Percentiles rank a stretch among this genome's conserved stretches.
Conservation (phyloP, 2,329 filamentous ascomycete genomes). For the Curvularia sp. region DNA sequence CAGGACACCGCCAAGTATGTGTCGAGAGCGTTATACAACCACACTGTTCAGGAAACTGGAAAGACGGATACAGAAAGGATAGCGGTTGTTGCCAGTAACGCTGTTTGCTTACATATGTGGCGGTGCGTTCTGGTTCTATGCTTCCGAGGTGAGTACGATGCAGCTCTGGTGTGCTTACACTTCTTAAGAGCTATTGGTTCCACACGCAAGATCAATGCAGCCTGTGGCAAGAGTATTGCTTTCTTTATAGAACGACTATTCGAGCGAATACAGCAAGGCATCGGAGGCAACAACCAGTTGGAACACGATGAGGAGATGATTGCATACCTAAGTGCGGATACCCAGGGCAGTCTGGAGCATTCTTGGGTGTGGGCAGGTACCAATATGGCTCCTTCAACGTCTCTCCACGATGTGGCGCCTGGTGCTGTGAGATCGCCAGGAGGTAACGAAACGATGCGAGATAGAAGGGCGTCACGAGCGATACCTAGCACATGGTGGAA, state of each 20-base stretch:
- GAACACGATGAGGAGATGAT: constrained; percentile 85
- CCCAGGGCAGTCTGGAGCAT: constrained; percentile 78
- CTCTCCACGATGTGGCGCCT: constrained; percentile 15
- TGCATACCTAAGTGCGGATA: constrained; percentile 83
- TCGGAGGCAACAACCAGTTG: constrained; percentile 49
- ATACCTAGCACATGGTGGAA: constrained; percentile 61
- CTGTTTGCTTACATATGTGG: constrained; percentile 85
- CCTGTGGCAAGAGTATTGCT: constrained; percentile 80
- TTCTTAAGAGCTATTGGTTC: constrained; percentile 74
- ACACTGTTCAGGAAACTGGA: constrained; percentile 37
- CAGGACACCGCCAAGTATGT: constrained; percentile 81
- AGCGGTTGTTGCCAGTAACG: constrained; percentile 71
- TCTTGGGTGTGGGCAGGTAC: constrained; percentile 78
- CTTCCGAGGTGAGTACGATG: constrained; percentile 73
- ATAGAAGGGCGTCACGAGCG: constrained; percentile 57
- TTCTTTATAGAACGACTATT: constrained; percentile 79
- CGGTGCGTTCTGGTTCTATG: constrained; percentile 82
- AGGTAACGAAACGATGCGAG: constrained; percentile 39
- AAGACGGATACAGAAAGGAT: constrained; percentile 63
- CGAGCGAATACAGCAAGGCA: constrained; percentile 59
- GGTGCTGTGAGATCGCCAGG: constrained; percentile 25
- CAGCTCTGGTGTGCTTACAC: constrained; percentile 75
- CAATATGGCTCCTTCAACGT: constrained; percentile 44
- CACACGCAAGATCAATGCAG: constrained; percentile 73
- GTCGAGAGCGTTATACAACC: constrained; percentile 65